A percentile compares a stretch with the other conserved stretches of the same genome.
Conservation (phyloP, 768 basidiomycete genomes). For the Calocybe gangraenosa region DNA sequence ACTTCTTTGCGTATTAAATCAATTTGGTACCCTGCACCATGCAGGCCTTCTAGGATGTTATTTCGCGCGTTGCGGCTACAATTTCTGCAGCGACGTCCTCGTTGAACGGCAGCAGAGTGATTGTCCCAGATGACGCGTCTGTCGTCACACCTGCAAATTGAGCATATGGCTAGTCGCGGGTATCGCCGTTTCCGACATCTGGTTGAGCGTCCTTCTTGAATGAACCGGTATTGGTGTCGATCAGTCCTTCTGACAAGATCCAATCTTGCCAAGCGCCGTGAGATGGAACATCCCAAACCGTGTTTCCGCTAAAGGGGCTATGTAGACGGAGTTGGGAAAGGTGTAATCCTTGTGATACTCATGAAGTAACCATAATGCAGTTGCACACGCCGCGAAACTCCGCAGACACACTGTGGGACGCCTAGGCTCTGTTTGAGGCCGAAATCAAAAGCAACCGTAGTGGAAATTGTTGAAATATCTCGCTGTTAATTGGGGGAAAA, state of each 20-base stretch:
- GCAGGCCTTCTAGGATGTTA: conserved; percentile 29
- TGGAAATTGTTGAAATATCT: not conserved
- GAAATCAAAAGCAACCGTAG: not conserved
- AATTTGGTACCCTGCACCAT: conserved; percentile 26
- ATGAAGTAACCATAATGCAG: conserved; percentile 2
- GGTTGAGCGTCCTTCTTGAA: too few relatives aligned
- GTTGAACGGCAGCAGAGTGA: too few relatives aligned
- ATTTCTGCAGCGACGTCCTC: conserved; percentile 22
- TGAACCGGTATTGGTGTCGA: conserved; percentile 12
- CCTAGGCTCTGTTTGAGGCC: not conserved
- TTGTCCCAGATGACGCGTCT: too few relatives aligned
- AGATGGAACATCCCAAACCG: conserved; percentile 14
- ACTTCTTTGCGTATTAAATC: conserved; percentile 29
- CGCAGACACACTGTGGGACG: not conserved
- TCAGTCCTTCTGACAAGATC: conserved; percentile 15
- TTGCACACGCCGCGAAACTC: not conserved
- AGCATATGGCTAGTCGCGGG: too few relatives aligned
- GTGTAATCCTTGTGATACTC: conserved; percentile 23
- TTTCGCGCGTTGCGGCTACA: conserved; percentile 24
- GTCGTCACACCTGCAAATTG: too few relatives aligned
- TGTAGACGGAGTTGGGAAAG: conserved; percentile 28
- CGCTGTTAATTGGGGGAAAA: too few relatives aligned
- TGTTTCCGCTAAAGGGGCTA: conserved; percentile 25
- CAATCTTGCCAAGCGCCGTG: conserved; percentile 24
- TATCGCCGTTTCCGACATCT: too few relatives aligned